Conservation (phyloP, 495 filamentous ascomycete genomes). For the Schizothecium vesticola region DNA sequence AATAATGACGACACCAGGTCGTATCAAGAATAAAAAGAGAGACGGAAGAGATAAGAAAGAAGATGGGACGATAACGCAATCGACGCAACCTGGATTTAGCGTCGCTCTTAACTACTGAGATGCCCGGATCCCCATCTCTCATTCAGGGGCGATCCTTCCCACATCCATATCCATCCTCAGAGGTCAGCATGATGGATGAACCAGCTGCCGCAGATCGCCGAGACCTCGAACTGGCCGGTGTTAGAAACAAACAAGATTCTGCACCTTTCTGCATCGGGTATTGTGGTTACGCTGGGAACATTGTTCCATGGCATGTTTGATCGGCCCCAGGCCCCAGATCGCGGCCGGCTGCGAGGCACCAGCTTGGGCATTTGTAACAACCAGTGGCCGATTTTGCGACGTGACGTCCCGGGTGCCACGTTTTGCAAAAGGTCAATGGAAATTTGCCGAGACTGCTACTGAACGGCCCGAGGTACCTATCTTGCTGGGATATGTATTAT, state of each 20-base stretch:
- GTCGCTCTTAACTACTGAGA: not conserved
- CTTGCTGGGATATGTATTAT: no score
- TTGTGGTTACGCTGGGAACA: not conserved
- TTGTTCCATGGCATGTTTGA: not conserved
- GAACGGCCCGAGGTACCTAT: no score
- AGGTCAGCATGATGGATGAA: not conserved
- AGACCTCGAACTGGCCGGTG: not conserved
- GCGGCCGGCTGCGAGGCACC: no score
- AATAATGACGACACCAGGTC: constrained; percentile 20
- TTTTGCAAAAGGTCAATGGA: no score
- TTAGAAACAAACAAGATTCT: not conserved
- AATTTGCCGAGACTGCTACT: no score
- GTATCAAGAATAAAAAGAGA: constrained; percentile 1
- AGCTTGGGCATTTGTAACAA: no score
- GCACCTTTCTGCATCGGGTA: not conserved
- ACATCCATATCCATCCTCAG: not conserved
- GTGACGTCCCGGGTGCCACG: no score
- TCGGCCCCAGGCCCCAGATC: no score
- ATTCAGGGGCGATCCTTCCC: not conserved
- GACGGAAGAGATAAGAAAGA: not conserved
- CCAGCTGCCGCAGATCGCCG: not conserved
- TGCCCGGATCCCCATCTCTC: not conserved
- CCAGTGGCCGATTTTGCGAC: no score
- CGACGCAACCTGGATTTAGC: not conserved
- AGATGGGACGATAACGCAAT: constrained; percentile 13